A percentile compares a stretch with the other conserved stretches of the same genome.
Conservation (phyloP, 1,139 yeast genomes). For the Chernovozyma aurita region DNA sequence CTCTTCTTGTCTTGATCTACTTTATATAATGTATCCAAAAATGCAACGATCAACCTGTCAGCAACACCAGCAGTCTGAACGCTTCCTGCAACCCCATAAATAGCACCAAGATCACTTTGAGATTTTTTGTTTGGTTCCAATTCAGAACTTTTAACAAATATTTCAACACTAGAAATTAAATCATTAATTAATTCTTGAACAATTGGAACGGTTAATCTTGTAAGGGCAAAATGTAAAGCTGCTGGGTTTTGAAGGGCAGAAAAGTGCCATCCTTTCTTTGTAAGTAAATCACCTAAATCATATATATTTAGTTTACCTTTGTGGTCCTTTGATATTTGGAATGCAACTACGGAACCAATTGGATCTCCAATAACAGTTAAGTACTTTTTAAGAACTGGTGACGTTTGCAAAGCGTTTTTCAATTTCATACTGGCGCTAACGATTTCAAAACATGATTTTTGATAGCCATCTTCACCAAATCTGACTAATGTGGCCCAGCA, state of each 20-base stretch:
- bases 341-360: constrained; percentile 72
- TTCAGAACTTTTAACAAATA: constrained; percentile 25
- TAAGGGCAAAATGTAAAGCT: constrained; percentile 86
- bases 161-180: constrained; percentile 45
- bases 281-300: constrained; percentile 66
- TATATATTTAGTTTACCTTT: constrained; percentile 54
- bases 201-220: constrained; percentile 61
- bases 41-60: constrained; percentile 70
- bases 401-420: constrained; percentile 45
- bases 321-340: constrained; percentile 42
- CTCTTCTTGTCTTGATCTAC: constrained; percentile 7
- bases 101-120: constrained; percentile 67
- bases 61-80: constrained; percentile 83
- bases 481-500: constrained; percentile 92
- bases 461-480: constrained; percentile 79
- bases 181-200: constrained; percentile 60
- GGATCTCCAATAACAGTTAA: constrained; percentile 79
- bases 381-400: constrained; percentile 43
- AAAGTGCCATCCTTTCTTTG: constrained; percentile 82
- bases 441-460: constrained; percentile 60
- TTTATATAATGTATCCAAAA: constrained; percentile 74
- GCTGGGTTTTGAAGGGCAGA: constrained; percentile 84
- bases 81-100: constrained; percentile 95
- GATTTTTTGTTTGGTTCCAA: constrained; percentile 14
- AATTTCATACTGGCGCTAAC: constrained; percentile 60